A percentile compares a stretch with the other conserved stretches of the same genome.
Evolutionary conservation across 2,329 filamentous ascomycete genomes (phyloP).

Genomic region (Monilinia laxa): DNA sequence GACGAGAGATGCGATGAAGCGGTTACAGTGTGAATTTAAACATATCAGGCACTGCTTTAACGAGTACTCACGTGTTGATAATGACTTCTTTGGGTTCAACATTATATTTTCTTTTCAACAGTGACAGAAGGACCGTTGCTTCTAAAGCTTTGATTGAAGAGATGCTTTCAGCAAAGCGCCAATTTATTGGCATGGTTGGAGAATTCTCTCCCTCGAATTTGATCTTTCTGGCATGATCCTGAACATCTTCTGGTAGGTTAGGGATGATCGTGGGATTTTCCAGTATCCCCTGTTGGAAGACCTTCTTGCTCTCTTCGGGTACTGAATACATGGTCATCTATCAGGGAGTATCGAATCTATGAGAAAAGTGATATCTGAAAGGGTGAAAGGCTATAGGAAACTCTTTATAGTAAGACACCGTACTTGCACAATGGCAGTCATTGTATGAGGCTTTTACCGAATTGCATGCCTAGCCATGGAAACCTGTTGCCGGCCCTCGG

Average conservation of each 20-base stretch:
- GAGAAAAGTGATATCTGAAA: not conserved
- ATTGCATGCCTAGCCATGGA: too few species aligned
- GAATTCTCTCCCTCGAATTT: conserved; percentile 46
- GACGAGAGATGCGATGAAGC: conserved; percentile 35
- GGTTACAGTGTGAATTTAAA: not conserved
- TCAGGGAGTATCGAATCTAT: not conserved
- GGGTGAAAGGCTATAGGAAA: not conserved
- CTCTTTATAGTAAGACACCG: not conserved
- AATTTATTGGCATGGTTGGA: conserved; percentile 54
- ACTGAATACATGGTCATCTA: conserved; percentile 15
- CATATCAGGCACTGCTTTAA: not conserved
- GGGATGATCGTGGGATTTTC: conserved; percentile 5
- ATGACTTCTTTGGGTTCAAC: conserved; percentile 43
- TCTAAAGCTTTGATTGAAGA: conserved; percentile 51
- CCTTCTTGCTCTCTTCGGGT: conserved; percentile 2
- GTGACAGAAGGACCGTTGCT: conserved; percentile 47
- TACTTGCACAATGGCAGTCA: too few species aligned
- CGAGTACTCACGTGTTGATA: conserved; percentile 47
- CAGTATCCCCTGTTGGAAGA: conserved; percentile 8
- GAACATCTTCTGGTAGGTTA: not conserved
- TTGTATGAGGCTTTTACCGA: too few species aligned
- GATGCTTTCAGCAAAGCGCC: conserved; percentile 56
- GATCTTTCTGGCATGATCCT: conserved; percentile 30
- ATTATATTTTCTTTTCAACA: conserved; percentile 49
- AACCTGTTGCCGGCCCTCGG: too few species aligned